phyloP scores from a whole-genome alignment of 139 green algal species.

The Coccomyxa sp. region DNA sequence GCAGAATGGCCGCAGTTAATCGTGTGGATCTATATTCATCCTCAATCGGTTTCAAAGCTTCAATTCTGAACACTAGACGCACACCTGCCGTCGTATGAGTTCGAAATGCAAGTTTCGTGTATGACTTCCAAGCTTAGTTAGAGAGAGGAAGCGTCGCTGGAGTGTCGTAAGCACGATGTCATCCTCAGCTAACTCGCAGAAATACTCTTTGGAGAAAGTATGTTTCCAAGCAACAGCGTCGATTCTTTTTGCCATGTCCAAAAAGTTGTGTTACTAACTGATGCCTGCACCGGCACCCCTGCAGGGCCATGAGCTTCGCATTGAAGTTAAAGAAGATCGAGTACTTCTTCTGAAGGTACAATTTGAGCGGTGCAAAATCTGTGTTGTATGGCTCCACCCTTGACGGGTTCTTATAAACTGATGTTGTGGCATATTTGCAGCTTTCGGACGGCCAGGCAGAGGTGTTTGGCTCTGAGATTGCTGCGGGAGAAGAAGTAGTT shows the following conservation, averaged over 20 bases:
- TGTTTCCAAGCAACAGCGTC: neutral
- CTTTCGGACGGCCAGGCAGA: conserved; percentile 60
- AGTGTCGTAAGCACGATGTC: too few relatives aligned
- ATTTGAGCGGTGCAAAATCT: neutral
- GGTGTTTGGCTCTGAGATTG: conserved; percentile 83
- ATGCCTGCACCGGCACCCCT: neutral
- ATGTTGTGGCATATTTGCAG: neutral
- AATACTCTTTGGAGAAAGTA: neutral
- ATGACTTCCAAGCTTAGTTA: too few relatives aligned
- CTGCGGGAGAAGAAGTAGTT: conserved; percentile 40
- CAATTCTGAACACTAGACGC: too few relatives aligned
- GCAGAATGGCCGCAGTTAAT: too few relatives aligned
- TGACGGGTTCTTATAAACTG: neutral
- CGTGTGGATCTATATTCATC: too few relatives aligned
- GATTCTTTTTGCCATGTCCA: neutral
- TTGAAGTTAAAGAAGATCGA: conserved; percentile 48
- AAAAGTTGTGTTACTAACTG: neutral
- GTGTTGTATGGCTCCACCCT: neutral
- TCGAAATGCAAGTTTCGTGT: too few relatives aligned
- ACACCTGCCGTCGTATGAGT: too few relatives aligned
- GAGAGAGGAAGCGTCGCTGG: too few relatives aligned
- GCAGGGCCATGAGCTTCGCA: conserved; percentile 40
- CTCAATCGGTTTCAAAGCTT: too few relatives aligned
- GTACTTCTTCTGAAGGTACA: conserved; percentile 38
- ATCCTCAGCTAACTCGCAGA: too few relatives aligned